These are phyloP conservation scores for Myxozyma lipomycoides DNA, from an alignment of 805 yeast genomes.

Conservation along the genomic window DNA sequence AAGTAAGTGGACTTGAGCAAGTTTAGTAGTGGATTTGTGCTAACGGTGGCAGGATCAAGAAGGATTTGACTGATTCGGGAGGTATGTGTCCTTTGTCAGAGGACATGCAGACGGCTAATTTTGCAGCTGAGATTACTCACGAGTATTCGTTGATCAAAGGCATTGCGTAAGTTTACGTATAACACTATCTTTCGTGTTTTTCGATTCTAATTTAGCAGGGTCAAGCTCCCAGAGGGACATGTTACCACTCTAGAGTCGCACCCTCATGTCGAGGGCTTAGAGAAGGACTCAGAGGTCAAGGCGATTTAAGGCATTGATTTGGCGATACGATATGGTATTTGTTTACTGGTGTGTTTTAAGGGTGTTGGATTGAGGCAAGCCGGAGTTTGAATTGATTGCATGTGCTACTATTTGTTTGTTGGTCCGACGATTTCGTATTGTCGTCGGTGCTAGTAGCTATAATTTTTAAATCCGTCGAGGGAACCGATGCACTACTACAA, in stretches of 20 bases:
- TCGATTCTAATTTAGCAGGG: too few species aligned
- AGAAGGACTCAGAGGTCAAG: conserved; percentile 31
- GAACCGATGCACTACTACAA: too few species aligned
- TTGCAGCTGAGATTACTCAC: conserved; percentile 26
- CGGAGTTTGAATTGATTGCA: too few species aligned
- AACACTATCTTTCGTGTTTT: background rate
- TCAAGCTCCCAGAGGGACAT: conserved; percentile 23
- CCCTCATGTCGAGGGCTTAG: conserved; percentile 27
- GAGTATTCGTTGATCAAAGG: conserved; percentile 32
- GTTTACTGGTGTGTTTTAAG: too few species aligned
- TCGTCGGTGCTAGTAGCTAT: too few species aligned
- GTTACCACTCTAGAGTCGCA: conserved; percentile 22
- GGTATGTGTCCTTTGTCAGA: conserved; percentile 10
- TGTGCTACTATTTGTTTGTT: too few species aligned
- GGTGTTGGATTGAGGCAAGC: too few species aligned
- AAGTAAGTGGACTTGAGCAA: conserved; percentile 12
- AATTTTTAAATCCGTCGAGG: too few species aligned
- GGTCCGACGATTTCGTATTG: too few species aligned
- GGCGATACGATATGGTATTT: background rate
- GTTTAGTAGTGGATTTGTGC: background rate
- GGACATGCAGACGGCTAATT: too few species aligned
- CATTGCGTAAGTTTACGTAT: conserved; percentile 28
- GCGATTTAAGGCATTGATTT: background rate
- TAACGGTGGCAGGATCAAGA: conserved; percentile 17
- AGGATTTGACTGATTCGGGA: conserved; percentile 24